Conservation (phyloP, 2,329 filamentous ascomycete species). For the Colletotrichum cereale region DNA sequence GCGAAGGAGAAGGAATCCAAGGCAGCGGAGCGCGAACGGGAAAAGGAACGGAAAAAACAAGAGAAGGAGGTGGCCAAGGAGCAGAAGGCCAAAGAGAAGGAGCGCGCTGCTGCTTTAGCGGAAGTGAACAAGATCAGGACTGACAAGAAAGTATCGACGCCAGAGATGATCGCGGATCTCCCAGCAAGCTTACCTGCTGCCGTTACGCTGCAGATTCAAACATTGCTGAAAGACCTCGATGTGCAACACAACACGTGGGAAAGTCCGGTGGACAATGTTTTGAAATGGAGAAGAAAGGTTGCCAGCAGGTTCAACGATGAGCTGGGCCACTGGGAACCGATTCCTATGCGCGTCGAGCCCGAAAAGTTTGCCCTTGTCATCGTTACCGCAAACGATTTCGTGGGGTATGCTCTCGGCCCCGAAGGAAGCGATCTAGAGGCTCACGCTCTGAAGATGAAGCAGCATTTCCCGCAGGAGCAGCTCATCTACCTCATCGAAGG, state of each 20-base stretch:
- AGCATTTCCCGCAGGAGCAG: conserved; percentile 63
- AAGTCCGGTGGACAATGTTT: conserved; percentile 62
- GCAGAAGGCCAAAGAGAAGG: conserved; percentile 72
- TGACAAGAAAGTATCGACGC: conserved; percentile 79
- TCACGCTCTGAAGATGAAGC: conserved; percentile 69
- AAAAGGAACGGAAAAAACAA: conserved; percentile 66
- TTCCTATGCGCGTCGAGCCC: conserved; percentile 60
- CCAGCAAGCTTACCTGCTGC: conserved; percentile 66
- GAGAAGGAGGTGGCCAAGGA: conserved; percentile 72
- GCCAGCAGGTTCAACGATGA: conserved; percentile 72
- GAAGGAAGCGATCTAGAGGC: conserved; percentile 66
- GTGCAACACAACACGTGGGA: conserved; percentile 61
- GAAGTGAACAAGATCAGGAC: conserved; percentile 80
- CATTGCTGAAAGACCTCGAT: conserved; percentile 63
- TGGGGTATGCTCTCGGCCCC: conserved; percentile 65
- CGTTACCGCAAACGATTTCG: conserved; percentile 74
- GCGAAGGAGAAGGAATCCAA: conserved; percentile 59
- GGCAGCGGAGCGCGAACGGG: conserved; percentile 62
- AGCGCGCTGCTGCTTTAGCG: conserved; percentile 73
- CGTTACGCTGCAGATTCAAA: conserved; percentile 59
- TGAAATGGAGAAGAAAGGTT: conserved; percentile 79
- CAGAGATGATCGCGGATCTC: conserved; percentile 83
- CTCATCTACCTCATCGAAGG: conserved; percentile 82
- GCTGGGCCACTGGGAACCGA: conserved; percentile 74
- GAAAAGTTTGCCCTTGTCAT: conserved; percentile 75